Base-by-base conservation (phyloP, 1,284 basidiomycete species). In the Sphagnurus paluster region DNA sequence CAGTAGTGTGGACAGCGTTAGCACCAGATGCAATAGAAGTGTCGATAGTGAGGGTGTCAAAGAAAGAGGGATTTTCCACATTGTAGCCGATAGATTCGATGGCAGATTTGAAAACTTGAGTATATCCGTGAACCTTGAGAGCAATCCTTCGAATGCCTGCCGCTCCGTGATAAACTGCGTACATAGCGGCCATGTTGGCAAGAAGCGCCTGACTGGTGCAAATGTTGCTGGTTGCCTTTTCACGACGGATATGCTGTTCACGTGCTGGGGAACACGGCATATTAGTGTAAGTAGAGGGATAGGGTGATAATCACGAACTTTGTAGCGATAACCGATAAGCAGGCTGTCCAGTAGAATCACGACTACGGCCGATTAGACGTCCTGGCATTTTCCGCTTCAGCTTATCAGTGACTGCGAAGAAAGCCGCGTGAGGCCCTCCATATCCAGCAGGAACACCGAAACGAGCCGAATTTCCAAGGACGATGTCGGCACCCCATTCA, bases 351-450 rank as follows among this genome's bases (percentile, higher is more conserved):
- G 84, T 75, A 2, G 79, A 72, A 65, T 98, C 96, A 54, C 88
- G 87, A 67, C 90, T 94, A 20, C 90, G 76, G 44, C 96, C 96
- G 61, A 99, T 92, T 45, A 99, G 72, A 53, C 96, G 81, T 50
- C 96, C 96, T 16, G 96, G 96, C 85, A 98, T 97, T 74, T 95
- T 97, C 52, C 96, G 79, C 79, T 98, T 99, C 52, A 99, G 75
- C 57, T 81, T 85, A 52, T 99, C 93, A 19, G 86, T 89, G 52
- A 92, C 92, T 5, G 96, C 90, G 64, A 99, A 99, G 80, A 99
- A 99, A 6, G 91, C 94, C 13, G 88, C 94, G 61, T 96, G 93
- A 17, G 93, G 93, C 17, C 93, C 93, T 52, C 93, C 93, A 63
- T 93, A 95, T 23, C 93, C 93, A 42, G 82, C 79, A 23, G 93